Evolutionary conservation across 768 basidiomycete genomes (phyloP), one percentile per base, ranked within the genome.

Genomic region (Tylopilus rubrobrunneus): DNA sequence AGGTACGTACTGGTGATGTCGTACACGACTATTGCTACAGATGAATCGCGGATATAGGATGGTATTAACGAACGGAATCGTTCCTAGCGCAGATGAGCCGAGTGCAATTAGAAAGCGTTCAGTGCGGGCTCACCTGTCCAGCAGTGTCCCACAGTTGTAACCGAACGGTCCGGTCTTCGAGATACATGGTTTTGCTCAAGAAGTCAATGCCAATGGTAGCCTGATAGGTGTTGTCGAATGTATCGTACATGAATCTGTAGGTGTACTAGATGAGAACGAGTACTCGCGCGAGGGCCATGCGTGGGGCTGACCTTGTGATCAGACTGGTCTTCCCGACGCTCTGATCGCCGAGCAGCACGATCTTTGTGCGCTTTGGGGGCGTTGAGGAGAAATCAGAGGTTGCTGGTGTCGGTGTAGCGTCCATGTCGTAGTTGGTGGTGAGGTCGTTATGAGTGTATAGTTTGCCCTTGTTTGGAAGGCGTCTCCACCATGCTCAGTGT

Each of bases 81-180:
- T 77, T 99, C 97, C 92, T 97, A 64, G 34, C 25, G 5, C 55
- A 36, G 12, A 23, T 29, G 11, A 44, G 51, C 19, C 25, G n/a
- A 61, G 52, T 33, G 46, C 28, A 44, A 15, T 21, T 19, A 49
- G 19, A 17, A 47, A 34, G 41, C 48, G 21, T 52, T 17, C 37
- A 11, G 10, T 25, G 31, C 28, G 39, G 19, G 48, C 78, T 63
- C 66, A 86, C 92, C 79, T 94, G 94, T 50, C 92, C 92, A 57
- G 96, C 96, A 51, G 97, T 99, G 71, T 99, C 97, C 97, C 97
- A 99, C 15, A 99, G 76, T 68, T 99, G 97, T 72, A 99, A 74
- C 67, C 97, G 83, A 45, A 99, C 96, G 1, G 97, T 99, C 64
- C 97, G 80, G 75, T 99, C 97, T 68, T 99, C 97, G 53, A 98